Conservation (phyloP, 345 rosid species). For the Durio zibethinus region DNA sequence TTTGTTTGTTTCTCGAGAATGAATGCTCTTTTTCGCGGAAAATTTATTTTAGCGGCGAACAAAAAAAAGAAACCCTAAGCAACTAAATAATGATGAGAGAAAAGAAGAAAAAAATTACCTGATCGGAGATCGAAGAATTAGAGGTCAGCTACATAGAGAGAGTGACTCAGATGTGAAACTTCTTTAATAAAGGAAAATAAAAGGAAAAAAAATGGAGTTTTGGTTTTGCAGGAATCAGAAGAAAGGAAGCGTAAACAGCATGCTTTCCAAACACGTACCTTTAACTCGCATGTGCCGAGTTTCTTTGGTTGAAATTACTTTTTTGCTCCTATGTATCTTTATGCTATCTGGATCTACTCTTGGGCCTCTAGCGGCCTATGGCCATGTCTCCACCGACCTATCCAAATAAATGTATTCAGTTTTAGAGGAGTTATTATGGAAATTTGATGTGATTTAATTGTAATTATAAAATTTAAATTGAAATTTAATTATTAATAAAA, state of each 20-base stretch:
- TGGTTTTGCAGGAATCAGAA: neutral
- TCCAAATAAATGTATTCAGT: too few species aligned
- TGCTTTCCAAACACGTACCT: neutral
- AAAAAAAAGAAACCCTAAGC: neutral
- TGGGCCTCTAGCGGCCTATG: neutral
- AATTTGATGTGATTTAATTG: too few species aligned
- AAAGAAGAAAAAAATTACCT: neutral
- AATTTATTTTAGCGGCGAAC: neutral
- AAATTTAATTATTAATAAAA: too few species aligned
- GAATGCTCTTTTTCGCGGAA: neutral
- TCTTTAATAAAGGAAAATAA: neutral
- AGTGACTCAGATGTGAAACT: neutral
- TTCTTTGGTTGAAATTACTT: neutral
- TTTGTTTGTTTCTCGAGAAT: neutral
- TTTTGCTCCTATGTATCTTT: neutral
- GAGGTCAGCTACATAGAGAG: constrained; percentile 10
- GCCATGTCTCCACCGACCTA: neutral
- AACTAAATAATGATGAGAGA: neutral
- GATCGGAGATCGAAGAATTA: neutral
- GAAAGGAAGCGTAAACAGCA: neutral
- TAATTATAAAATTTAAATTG: too few species aligned
- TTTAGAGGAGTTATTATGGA: too few species aligned
- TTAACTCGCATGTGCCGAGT: neutral
- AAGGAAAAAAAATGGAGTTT: neutral
- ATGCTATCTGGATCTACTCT: neutral